Evolutionary conservation across 257 asterid species (phyloP).

Genomic region (Gentiana straminea): DNA sequence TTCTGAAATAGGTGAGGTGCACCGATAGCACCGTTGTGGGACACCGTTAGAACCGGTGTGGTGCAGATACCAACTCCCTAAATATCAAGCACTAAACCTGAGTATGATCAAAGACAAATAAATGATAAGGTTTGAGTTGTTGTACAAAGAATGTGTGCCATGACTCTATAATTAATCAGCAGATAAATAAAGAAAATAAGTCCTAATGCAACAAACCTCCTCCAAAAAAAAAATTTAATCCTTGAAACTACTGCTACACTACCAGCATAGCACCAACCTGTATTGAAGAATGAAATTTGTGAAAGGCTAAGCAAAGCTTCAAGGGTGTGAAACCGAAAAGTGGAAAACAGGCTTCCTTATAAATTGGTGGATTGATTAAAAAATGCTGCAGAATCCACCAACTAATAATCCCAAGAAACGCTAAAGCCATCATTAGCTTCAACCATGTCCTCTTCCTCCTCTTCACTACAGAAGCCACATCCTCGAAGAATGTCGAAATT

Average conservation of each 20-base stretch:
- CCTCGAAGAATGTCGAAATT: neutral
- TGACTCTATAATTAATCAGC: no score
- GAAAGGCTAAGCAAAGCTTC: neutral
- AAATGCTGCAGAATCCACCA: neutral
- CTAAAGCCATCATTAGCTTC: slow-evolving; percentile 4
- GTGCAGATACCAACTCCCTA: no score
- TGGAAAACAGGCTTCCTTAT: neutral
- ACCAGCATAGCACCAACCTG: no score
- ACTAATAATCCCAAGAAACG: neutral
- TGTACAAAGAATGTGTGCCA: no score
- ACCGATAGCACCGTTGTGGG: no score
- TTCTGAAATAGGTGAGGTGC: no score
- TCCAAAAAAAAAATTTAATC: neutral
- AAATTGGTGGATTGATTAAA: neutral
- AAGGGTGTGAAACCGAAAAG: neutral
- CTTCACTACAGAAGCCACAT: slow-evolving; percentile 5
- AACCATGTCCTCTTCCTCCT: slow-evolving; percentile 11
- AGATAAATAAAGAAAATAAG: no score
- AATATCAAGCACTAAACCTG: no score
- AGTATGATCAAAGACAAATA: no score
- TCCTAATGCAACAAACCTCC: neutral
- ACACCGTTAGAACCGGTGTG: no score
- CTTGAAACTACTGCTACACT: neutral
- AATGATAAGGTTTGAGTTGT: no score
- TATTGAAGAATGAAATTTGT: no score